These are phyloP conservation scores for Suillus subluteus DNA, from an alignment of 768 basidiomycete species.

Conservation along the genomic window DNA sequence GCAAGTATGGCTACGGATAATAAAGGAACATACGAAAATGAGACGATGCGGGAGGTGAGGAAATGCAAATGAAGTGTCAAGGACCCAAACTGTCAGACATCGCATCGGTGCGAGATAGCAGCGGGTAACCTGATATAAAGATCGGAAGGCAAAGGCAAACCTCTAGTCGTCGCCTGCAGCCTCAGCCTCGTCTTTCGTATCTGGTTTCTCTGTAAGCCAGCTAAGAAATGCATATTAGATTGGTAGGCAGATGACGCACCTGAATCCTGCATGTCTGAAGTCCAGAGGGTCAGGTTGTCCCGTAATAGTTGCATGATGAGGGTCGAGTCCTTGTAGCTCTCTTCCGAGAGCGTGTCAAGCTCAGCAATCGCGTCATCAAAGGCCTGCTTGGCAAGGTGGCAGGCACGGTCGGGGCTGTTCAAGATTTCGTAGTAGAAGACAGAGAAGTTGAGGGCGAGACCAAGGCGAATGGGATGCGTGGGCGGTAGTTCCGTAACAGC, in stretches of 20 bases:
- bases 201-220: conserved; percentile 62
- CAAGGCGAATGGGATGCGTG: conserved; percentile 97
- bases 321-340: conserved; percentile 99
- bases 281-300: conserved; percentile 98
- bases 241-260: conserved; percentile 48
- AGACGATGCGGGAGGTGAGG: conserved; percentile 36
- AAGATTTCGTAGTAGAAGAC: conserved; percentile 99
- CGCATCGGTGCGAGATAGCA: conserved; percentile 16
- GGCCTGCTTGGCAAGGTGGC: conserved; percentile 98
- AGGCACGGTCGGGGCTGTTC: conserved; percentile 97
- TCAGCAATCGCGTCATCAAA: conserved; percentile 99
- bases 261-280: conserved; percentile 95
- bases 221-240: conserved; percentile 16
- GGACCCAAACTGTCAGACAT: conserved; percentile 22
- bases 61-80: conserved; percentile 36
- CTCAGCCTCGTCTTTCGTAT: conserved; percentile 72
- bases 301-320: conserved; percentile 96
- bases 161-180: conserved; percentile 68
- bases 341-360: conserved; percentile 97
- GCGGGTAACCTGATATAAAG: conserved; percentile 18
- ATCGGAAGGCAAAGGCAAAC: conserved; percentile 20
- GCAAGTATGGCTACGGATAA: conserved; percentile 41
- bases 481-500: conserved; percentile 94
- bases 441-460: conserved; percentile 98
- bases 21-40: conserved; percentile 34